phyloP scores from a whole-genome alignment of 176 grass and related monocot genomes.

The Oryza glumipatula region DNA sequence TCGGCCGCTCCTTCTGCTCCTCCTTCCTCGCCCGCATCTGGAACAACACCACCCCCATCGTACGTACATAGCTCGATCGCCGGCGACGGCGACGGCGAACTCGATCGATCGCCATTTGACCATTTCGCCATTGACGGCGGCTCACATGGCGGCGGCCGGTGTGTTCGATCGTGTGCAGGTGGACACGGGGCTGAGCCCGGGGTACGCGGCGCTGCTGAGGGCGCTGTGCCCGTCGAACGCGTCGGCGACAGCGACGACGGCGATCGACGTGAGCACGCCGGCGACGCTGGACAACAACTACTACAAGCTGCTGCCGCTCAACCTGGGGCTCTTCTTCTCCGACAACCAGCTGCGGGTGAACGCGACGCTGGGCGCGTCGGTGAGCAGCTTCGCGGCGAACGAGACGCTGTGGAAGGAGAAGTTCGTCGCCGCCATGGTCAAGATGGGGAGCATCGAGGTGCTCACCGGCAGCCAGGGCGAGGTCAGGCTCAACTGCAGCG shows the following conservation, averaged over 20 bases:
- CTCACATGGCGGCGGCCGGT: too few species aligned
- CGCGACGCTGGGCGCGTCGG: constrained; percentile 39
- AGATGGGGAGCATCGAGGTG: constrained; percentile 56
- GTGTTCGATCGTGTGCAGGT: not conserved
- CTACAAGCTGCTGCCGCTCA: constrained; percentile 50
- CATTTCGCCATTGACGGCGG: too few species aligned
- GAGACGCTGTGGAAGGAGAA: constrained; percentile 45
- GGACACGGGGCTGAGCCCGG: constrained; percentile 46
- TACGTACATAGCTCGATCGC: not conserved
- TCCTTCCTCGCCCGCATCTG: constrained; percentile 40
- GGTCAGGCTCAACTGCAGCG: constrained; percentile 50
- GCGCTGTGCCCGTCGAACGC: constrained; percentile 50
- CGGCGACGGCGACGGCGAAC: not conserved
- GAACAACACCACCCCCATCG: constrained; percentile 34
- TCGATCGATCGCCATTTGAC: not conserved
- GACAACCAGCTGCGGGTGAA: constrained; percentile 48
- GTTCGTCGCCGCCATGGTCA: constrained; percentile 56
- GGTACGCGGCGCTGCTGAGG: constrained; percentile 49
- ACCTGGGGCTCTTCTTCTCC: constrained; percentile 52
- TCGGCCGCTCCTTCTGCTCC: constrained; percentile 55
- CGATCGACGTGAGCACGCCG: constrained; percentile 42
- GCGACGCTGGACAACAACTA: constrained; percentile 58
- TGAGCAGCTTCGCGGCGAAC: constrained; percentile 38
- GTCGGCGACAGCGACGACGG: constrained; percentile 38
- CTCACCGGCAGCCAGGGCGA: constrained; percentile 47